Percentiles rank a stretch among this genome's conserved stretches.
Evolutionary conservation across 176 grass and related monocot genomes (phyloP).

Genomic region (Pharus latifolius): DNA sequence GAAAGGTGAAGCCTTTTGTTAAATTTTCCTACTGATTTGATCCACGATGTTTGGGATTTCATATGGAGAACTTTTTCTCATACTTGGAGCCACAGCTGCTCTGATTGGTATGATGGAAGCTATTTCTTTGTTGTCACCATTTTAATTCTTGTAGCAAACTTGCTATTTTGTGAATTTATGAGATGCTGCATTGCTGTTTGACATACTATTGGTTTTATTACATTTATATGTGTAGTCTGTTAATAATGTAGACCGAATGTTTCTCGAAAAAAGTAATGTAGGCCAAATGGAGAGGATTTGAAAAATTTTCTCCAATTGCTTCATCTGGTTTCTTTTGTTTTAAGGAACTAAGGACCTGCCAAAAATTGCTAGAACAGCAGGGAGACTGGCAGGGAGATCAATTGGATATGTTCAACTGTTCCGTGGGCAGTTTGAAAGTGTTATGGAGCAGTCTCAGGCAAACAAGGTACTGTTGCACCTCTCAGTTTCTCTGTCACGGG

Average conservation of each 20-base stretch:
- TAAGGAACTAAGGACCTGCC: constrained; percentile 73
- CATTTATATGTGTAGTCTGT: too few relatives aligned
- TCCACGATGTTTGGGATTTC: constrained; percentile 44
- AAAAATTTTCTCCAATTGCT: neutral
- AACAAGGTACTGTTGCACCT: constrained; percentile 35
- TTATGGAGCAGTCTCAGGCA: constrained; percentile 70
- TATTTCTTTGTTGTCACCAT: too few relatives aligned
- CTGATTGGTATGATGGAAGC: constrained; percentile 40
- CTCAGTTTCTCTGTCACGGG: neutral
- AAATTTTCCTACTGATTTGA: too few relatives aligned
- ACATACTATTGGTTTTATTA: too few relatives aligned
- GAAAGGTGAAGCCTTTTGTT: neutral
- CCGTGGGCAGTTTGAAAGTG: constrained; percentile 50
- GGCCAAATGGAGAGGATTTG: too few relatives aligned
- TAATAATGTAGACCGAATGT: too few relatives aligned
- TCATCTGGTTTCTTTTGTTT: neutral
- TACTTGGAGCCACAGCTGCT: constrained; percentile 36
- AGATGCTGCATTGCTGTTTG: too few relatives aligned
- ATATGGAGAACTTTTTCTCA: constrained; percentile 38
- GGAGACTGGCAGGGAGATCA: constrained; percentile 55
- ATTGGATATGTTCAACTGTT: constrained; percentile 61
- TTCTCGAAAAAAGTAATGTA: too few relatives aligned
- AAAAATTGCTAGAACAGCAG: constrained; percentile 58
- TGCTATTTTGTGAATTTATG: too few relatives aligned
- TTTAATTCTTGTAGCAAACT: too few relatives aligned